Percentiles rank a stretch among this genome's conserved stretches.
Evolutionary conservation across 148 eudicot species (phyloP).

Genomic region (Rhododendron ovatum): DNA sequence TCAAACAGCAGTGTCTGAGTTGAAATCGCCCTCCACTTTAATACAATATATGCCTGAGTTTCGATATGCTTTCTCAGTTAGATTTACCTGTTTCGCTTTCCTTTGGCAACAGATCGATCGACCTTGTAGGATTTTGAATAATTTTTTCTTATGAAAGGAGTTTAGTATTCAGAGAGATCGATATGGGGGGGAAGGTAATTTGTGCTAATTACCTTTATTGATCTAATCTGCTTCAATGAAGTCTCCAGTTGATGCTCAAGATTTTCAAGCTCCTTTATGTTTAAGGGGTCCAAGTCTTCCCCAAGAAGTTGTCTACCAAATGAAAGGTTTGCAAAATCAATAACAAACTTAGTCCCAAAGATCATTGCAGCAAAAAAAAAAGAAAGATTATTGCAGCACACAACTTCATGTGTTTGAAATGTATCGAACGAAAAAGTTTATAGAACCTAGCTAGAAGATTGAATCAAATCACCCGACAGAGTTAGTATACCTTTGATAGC

Average conservation of each 20-base stretch:
- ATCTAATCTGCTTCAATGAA: conserved; percentile 47
- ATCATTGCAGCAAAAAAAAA: neutral
- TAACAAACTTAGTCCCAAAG: neutral
- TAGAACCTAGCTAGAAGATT: neutral
- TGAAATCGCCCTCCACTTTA: neutral
- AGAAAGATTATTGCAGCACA: no score
- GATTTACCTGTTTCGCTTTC: neutral
- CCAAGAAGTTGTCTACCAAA: conserved; percentile 47
- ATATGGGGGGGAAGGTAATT: neutral
- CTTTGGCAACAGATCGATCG: neutral
- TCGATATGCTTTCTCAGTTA: neutral
- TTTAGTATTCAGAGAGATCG: neutral
- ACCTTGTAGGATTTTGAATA: neutral
- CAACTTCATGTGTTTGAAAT: neutral
- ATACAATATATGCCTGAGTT: neutral
- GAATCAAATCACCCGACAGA: neutral
- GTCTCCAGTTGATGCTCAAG: conserved; percentile 51
- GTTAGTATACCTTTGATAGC: conserved; percentile 57
- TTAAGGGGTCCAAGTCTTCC: conserved; percentile 45
- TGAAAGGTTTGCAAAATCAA: neutral
- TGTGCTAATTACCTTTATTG: conserved; percentile 37
- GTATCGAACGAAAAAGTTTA: neutral
- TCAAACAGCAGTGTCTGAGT: neutral
- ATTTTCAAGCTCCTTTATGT: conserved; percentile 51
- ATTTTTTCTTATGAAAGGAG: neutral